Percentiles rank a stretch among this genome's conserved stretches.
phyloP scores from a whole-genome alignment of 2,329 filamentous ascomycete species.

The Clonostachys byssicola region DNA sequence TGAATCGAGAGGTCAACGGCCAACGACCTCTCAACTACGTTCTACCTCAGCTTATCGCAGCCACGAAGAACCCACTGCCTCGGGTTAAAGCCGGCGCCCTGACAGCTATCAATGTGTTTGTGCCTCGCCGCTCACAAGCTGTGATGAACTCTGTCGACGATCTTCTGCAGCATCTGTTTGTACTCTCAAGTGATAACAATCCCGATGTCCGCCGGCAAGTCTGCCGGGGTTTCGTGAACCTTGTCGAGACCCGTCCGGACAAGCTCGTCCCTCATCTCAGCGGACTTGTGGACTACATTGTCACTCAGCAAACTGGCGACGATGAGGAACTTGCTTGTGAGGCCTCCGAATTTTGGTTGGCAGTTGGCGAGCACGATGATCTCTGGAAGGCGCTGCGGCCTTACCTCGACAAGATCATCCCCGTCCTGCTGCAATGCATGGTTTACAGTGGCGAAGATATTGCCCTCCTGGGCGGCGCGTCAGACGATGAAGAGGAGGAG shows the following conservation, averaged over 20 bases:
- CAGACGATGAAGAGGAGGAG: slow-evolving; percentile 86
- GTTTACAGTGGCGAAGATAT: slow-evolving; percentile 95
- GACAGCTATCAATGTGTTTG: slow-evolving; percentile 86
- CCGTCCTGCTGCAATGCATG: slow-evolving; percentile 90
- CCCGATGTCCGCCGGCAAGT: slow-evolving; percentile 87
- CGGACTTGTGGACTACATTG: slow-evolving; percentile 88
- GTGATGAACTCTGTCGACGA: slow-evolving; percentile 77
- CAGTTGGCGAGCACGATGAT: slow-evolving; percentile 81
- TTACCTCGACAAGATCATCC: slow-evolving; percentile 79
- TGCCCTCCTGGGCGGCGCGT: slow-evolving; percentile 74
- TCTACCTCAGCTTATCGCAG: slow-evolving; percentile 85
- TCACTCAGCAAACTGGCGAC: slow-evolving; percentile 81
- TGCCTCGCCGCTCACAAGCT: slow-evolving; percentile 77
- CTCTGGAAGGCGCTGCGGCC: slow-evolving; percentile 74
- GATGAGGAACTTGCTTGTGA: slow-evolving; percentile 90
- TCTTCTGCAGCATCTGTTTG: slow-evolving; percentile 79
- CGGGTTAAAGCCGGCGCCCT: slow-evolving; percentile 79
- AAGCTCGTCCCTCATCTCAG: slow-evolving; percentile 85
- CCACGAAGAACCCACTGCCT: slow-evolving; percentile 70
- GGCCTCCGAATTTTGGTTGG: slow-evolving; percentile 96
- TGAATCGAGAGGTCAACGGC: slow-evolving; percentile 85
- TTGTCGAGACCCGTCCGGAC: slow-evolving; percentile 86
- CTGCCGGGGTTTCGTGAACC: slow-evolving; percentile 86
- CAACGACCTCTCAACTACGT: slow-evolving; percentile 85
- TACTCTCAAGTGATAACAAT: slow-evolving; percentile 70